Evolutionary conservation across 176 grass and related monocot genomes (phyloP), one percentile per base, ranked within the genome.

Genomic region (bread wheat (Triticum aestivum)): DNA sequence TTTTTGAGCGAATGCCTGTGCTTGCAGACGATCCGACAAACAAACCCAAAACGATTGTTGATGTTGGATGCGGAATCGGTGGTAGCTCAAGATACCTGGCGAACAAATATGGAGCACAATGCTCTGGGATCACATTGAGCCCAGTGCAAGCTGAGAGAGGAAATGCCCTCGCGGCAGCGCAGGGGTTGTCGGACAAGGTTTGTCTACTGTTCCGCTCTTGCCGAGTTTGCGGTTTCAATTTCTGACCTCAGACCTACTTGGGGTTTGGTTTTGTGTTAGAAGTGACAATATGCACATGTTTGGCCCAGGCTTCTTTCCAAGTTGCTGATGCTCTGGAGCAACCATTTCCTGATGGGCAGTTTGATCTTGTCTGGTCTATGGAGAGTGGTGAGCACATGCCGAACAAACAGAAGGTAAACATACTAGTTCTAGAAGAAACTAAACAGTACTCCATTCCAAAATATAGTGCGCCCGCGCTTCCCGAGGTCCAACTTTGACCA

Each of bases 341-440:
- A 58, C 96, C 96, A 52, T 98, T 98, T 83, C 87, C 91, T 30
- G 90, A 98, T 91, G 91, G 86, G 8, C 81, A 94, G 65, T 98
- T 96, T 69, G 93, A 96, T 86, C 88, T 98, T 20, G 92, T 98
- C 12, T 98, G 96, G 96, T 98, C 96, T 79, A 96, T 98, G 96
- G 96, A 98, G 84, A 98, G 96, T 79, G 96, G 96, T 11, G 96
- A 98, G 79, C 93, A 98, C 82, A 98, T 98, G 96, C 90, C 90
- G 62, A 90, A 98, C 54, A 98, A 98, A 81, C 73, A 8, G n/a
- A 94, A 94, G 96, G 96, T 98, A 67, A 75, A 51, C 14, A 76
- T 52, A 52, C 44, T 52, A 27, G 13, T 75, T 75, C 73, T 30
- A 27, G 45, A 52, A 32, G 8, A 76, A 76, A 76, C 13, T 15